Evolutionary conservation across 305 asterid genomes (phyloP).

Genomic region (Rubia peregrina): DNA sequence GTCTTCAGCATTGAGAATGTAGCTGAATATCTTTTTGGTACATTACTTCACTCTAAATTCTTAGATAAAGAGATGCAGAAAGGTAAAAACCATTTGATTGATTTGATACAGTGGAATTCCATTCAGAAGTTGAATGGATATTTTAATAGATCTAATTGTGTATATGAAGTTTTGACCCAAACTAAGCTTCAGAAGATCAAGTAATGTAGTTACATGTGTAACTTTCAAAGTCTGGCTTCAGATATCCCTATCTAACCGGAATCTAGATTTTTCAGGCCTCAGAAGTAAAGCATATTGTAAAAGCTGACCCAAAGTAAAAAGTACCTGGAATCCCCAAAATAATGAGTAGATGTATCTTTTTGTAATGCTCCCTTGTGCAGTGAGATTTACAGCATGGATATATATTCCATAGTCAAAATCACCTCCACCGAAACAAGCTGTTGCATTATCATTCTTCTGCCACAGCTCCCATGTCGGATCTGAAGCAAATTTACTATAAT

Average conservation of each 20-base stretch:
- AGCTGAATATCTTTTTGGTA: not conserved
- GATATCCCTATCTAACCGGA: not conserved
- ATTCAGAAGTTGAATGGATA: conserved; percentile 1
- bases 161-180: not conserved
- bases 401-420: conserved; percentile 66
- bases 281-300: not conserved
- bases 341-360: conserved; percentile 70
- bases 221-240: not conserved
- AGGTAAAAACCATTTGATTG: not conserved
- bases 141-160: not conserved
- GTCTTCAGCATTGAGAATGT: not conserved
- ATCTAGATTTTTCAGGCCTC: not conserved
- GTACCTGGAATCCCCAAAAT: conserved; percentile 96
- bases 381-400: conserved; percentile 45
- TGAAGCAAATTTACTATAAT: conserved; percentile 14
- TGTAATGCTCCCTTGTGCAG: conserved; percentile 32
- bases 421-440: conserved; percentile 48
- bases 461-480: conserved; percentile 41
- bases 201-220: conserved; percentile 1
- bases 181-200: not conserved
- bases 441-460: conserved; percentile 42
- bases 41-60: not conserved
- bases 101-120: not conserved
- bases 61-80: not conserved
- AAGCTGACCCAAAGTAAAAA: not conserved